Conservation (phyloP, 1,139 yeast species). For the Magnusiomyces magnusii region DNA sequence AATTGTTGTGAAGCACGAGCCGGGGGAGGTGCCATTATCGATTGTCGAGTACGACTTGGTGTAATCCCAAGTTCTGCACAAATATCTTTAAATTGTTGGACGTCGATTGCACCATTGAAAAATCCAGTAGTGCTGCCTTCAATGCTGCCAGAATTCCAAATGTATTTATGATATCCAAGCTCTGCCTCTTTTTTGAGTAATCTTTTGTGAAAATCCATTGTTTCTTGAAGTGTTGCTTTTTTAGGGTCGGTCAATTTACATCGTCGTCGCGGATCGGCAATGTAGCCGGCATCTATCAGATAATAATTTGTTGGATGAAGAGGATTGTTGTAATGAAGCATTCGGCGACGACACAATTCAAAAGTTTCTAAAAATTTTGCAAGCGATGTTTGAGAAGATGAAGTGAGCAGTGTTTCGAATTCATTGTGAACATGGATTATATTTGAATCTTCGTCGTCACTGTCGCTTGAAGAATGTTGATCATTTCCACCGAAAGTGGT, state of each 20-base stretch:
- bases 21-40: too few species aligned
- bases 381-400: neutral
- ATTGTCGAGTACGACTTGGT: neutral
- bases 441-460: neutral
- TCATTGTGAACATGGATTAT: neutral
- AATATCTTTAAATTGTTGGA: neutral
- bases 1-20: neutral
- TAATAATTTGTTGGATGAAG: neutral
- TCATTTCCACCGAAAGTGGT: neutral
- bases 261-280: slow-evolving; percentile 1
- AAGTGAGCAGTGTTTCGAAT: neutral
- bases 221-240: neutral
- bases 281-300: slow-evolving; percentile 5
- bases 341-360: slow-evolving; percentile 1
- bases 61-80: neutral
- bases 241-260: slow-evolving; percentile 1
- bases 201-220: slow-evolving; percentile 1
- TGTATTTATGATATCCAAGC: slow-evolving; percentile 1
- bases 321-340: slow-evolving; percentile 1
- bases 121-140: neutral
- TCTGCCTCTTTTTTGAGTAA: slow-evolving; percentile 4
- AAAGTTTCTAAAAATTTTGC: neutral
- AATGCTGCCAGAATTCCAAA: neutral
- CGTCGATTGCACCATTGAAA: neutral
- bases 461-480: neutral